Evolutionary conservation across 1,139 yeast species (phyloP), one percentile per base, ranked within the genome.

Genomic region (Yamadazyma blattariae): DNA sequence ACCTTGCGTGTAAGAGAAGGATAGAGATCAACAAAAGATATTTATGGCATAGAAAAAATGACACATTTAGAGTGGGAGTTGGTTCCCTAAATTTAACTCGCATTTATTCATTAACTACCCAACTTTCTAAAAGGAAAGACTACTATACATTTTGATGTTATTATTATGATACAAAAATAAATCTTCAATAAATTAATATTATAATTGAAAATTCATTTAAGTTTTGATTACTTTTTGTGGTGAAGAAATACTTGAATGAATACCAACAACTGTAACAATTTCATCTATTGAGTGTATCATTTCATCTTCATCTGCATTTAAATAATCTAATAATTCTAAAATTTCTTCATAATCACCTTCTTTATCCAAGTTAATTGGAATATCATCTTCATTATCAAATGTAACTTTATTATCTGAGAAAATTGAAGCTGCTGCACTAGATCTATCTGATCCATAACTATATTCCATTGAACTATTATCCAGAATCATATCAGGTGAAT

Each of bases 211-310:
- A n/a, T n/a, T n/a, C n/a, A n/a, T n/a, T 7, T 17, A 17, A 17
- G 19, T 24, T 18, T 30, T 13, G 4, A 11, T 14, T 11, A 23
- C 14, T 23, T n/a, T 23, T 12, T 23, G n/a, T 12, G 34, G 29
- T 17, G 28, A 5, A n/a, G n/a, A n/a, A 5, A 20, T 16, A 21
- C 30, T 31, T 4, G 40, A 34, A 40, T 52, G 48, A 9, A 42
- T 34, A 4, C 51, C 56, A 15, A 51, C 49, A 2, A 58, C 47
- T 2, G 52, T 44, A 6, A 58, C 51, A 8, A 58, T 52, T 4
- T 47, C 53, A 30, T 59, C 61, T 7, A 60, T 49, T 19, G 41
- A 27, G 34, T 40, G 47, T 6, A 60, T 48, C 1, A 33, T 25
- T 6, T 30, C 36, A 5, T 29, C 37, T 19, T 39, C 43, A 16